Evolutionary conservation across 2,329 filamentous ascomycete genomes (phyloP), one percentile per base, ranked within the genome.

Genomic region (Diaporthe sp.): DNA sequence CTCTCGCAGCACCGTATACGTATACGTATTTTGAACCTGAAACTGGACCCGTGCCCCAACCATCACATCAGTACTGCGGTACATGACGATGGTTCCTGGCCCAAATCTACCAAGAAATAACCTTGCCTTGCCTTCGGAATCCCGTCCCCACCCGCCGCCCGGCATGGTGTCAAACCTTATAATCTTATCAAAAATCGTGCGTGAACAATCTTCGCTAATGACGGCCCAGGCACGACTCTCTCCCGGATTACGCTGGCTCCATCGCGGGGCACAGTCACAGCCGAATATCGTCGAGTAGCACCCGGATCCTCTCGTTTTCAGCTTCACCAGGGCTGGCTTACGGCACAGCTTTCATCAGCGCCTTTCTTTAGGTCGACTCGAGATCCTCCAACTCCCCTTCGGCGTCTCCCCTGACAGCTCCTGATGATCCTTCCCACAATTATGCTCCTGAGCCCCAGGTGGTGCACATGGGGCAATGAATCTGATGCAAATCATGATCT

Each of bases 401-500:
- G 31, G 19, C 65, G 34, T 42, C 65, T 53, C 46, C 65, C 65
- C 65, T 68, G 65, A 42, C 46, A 39, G 65, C 46, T 68, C 65
- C 65, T 68, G 65, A 68, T 53, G 65, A 68, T 68, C 65, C 46
- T 39, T 68, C 65, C 65, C 65, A 53, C 39, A 68, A 19, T 55
- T 53, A 68, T 68, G 65, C 65, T 68, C 65, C 65, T 55, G 65
- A 68, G 65, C 46, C 65, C 65, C 46, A 39, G 61, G 65, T 53
- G 46, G 65, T 46, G 31, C 65, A 53, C 65, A 68, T 39, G 65
- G 65, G 65, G 65, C 65, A 42, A 68, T 68, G 61, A 68, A 68
- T 68, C 65, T 68, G 65, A 68, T 68, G 65, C 65, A 68, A 68
- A 68, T 68, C 65, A 68, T 53, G 46, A 68, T 68, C 46, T 68